Base-by-base conservation (phyloP, 257 asterid genomes). In the Gynochthodes officinalis region DNA sequence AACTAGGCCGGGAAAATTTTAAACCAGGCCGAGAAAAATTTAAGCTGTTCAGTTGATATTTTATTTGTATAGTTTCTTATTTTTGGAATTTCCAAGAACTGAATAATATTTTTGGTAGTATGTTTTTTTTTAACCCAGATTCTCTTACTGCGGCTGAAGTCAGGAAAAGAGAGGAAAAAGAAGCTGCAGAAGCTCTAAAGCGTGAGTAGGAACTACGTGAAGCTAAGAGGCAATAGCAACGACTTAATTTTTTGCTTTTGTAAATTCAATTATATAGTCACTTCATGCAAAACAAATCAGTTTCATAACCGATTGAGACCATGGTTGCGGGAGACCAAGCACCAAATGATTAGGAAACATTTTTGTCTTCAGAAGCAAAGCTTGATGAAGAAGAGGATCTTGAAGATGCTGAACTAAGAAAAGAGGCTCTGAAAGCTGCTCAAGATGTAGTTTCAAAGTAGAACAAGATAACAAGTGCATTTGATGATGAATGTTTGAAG, bases 131-230 rank as follows among this genome's bases (percentile, higher is more conserved):
- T 75, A 54, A 68, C 15, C 73, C 65, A 75, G 64, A 67, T 65
- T 79, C 53, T 77, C 68, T 64, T 74, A 54, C 70, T 79, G 84
- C 80, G 98, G 94, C 96, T 50, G 98, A 93, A 75, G 90, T 93
- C 75, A 88, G 96, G 86, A 93, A 88, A 84, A 83, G 92, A 82
- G 98, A 93, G 86, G 98, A 93, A 86, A 93, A 86, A 67, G 98
- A 93, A 88, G 98, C 98, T 64, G 98, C 98, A 58, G 98, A 93
- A 84, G 98, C 98, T 82, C 79, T 93, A 73, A 93, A 93, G 86
- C 89, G 94, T 67, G 98, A 93, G 82, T 97, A 93, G 77, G 98
- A 93, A 93, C n/a, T n/a, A n/a, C n/a, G n/a, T n/a, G n/a, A n/a
- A n/a, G n/a, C n/a, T n/a, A n/a, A n/a, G n/a, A n/a, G n/a, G n/a